Conservation (phyloP, 208 protist genomes). For the Trichomonas vaginalis region DNA sequence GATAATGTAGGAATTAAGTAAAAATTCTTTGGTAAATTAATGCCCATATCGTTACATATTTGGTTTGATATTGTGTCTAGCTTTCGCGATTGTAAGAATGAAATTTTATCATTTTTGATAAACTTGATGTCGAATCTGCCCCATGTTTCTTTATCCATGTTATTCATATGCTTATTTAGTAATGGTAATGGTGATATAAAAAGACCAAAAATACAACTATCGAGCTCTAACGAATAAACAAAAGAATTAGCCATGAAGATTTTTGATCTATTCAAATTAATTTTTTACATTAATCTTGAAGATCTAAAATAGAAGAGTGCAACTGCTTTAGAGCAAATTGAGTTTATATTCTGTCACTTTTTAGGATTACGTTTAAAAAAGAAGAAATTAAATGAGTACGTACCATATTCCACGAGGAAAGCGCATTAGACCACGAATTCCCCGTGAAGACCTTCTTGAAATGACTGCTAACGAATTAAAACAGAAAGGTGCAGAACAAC, state of each 20-base stretch:
- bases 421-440: neutral
- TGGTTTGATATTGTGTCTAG: neutral
- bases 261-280: too few species aligned
- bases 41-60: neutral
- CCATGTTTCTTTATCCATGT: neutral
- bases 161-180: neutral
- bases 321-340: too few species aligned
- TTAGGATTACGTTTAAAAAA: neutral
- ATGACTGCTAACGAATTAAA: neutral
- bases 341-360: neutral
- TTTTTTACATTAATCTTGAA: too few species aligned
- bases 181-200: neutral
- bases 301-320: too few species aligned
- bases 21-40: neutral
- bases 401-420: neutral
- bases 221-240: neutral
- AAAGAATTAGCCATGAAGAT: neutral
- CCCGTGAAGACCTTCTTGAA: neutral
- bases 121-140: neutral
- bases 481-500: neutral
- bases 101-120: neutral
- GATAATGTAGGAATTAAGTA: neutral
- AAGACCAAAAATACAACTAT: slow-evolving; percentile 7
- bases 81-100: neutral
- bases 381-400: neutral